Evolutionary conservation across 1,139 yeast species (phyloP).

Genomic region (Pichia sp.): DNA sequence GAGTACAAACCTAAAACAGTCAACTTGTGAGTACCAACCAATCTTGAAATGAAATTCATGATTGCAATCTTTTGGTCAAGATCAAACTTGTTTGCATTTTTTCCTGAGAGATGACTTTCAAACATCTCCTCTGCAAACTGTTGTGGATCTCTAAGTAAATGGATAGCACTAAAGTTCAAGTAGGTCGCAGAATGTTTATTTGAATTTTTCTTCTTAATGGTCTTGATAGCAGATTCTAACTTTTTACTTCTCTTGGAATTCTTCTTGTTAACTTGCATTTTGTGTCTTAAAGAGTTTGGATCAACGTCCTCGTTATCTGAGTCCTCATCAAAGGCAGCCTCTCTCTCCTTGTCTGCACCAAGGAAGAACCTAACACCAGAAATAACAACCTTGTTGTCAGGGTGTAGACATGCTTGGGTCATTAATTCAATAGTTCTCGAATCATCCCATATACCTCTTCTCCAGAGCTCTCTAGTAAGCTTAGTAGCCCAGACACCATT

Average conservation of each 20-base stretch:
- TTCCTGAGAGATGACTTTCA: constrained; percentile 61
- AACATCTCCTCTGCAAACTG: constrained; percentile 89
- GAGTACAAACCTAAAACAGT: constrained; percentile 86
- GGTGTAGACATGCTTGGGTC: constrained; percentile 91
- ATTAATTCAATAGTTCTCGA: constrained; percentile 91
- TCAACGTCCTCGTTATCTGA: constrained; percentile 73
- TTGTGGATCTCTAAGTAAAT: constrained; percentile 91
- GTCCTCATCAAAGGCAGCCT: constrained; percentile 67
- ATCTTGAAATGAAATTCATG: constrained; percentile 78
- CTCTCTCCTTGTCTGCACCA: constrained; percentile 95
- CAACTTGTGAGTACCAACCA: constrained; percentile 91
- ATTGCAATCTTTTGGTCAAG: constrained; percentile 85
- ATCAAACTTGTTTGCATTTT: constrained; percentile 55
- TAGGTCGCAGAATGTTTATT: constrained; percentile 57
- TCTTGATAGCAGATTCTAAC: constrained; percentile 63
- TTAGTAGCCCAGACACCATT: constrained; percentile 95
- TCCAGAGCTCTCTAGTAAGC: constrained; percentile 91
- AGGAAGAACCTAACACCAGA: constrained; percentile 88
- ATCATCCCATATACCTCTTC: constrained; percentile 98
- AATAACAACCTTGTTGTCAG: constrained; percentile 78
- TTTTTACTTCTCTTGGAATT: constrained; percentile 73
- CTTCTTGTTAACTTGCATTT: constrained; percentile 77
- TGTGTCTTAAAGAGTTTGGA: constrained; percentile 65
- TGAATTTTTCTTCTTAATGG: constrained; percentile 54
- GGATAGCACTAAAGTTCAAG: constrained; percentile 90